Base-by-base conservation (phyloP, 441 rosid species). In the Croton laevigatus region DNA sequence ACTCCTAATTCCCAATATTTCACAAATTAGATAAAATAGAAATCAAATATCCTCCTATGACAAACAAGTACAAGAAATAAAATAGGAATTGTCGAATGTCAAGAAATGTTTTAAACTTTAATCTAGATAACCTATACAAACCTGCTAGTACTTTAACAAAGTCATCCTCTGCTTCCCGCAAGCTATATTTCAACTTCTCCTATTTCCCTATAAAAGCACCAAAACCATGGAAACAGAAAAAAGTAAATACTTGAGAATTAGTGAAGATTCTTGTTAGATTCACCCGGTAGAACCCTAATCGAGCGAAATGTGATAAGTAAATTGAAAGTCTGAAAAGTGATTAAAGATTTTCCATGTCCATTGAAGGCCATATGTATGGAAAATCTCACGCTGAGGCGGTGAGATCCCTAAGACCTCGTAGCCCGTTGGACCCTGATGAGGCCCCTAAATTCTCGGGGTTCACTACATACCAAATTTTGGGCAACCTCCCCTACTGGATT, bases 131-230 rank as follows among this genome's bases (percentile, higher is more conserved):
- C 20, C 42, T 45, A 68, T 45, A 62, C 71, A 68, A 72, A 91
- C 98, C 97, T 80, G 91, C 83, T 62, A 92, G 75, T 17, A 87
- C 91, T 81, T 82, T 86, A 65, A 92, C 97, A 65, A 89, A 83
- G 36, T 87, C 91, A 72, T 83, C 89, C 75, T 95, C 98, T 40
- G 91, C 90, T 74, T 87, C 94, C 82, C 87, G 83, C 78, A 91
- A 83, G 45, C 82, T 63, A 58, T 81, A 71, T 82, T 91, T 91
- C 79, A 85, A 0, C 74, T 82, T 83, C 70, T 66, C 78, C 20
- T 87, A 49, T 78, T 75, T 81, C 80, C 74, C 99, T 94, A 82
- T 20, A 62, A 69, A 69, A 45, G 58, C n/a, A 16, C 14, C 44
- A 70, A 68, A 6, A 64, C 37, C 54, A 17, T n/a, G 61, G 37